Percentiles rank a stretch among this genome's conserved stretches.
Conservation (phyloP, 768 basidiomycete species). For the Lyophyllum shimeji region DNA sequence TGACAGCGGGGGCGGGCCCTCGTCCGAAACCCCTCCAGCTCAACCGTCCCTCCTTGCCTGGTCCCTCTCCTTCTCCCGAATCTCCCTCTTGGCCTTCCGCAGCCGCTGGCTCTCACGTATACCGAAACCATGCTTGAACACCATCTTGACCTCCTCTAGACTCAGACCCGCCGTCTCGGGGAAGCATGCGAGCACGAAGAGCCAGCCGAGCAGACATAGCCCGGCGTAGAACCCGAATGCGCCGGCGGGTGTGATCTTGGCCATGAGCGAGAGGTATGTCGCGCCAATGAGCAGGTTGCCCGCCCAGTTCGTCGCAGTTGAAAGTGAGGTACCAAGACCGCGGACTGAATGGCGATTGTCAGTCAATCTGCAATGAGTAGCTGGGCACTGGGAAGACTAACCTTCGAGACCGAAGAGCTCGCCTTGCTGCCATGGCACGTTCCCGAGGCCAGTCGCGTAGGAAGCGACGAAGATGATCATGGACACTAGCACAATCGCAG, state of each 20-base stretch:
- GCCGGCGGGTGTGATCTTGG: conserved; percentile 67
- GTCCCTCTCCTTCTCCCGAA: conserved; percentile 35
- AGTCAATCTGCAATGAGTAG: neutral
- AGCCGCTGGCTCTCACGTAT: conserved; percentile 55
- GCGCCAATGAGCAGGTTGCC: conserved; percentile 75
- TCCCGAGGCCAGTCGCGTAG: conserved; percentile 78
- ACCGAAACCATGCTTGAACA: conserved; percentile 67
- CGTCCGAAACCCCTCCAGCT: neutral
- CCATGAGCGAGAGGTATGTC: conserved; percentile 81
- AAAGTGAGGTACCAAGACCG: conserved; percentile 73
- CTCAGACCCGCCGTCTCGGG: conserved; percentile 79
- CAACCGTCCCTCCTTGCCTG: conserved; percentile 11
- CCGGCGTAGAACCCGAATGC: conserved; percentile 80
- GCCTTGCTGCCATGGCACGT: conserved; percentile 87
- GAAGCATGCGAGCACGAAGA: conserved; percentile 71
- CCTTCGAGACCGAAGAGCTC: conserved; percentile 80
- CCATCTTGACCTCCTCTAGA: conserved; percentile 62
- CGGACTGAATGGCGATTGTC: conserved; percentile 44
- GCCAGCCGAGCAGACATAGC: conserved; percentile 64
- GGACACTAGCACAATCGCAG: conserved; percentile 66
- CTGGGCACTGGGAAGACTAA: conserved; percentile 55
- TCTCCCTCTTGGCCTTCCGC: conserved; percentile 43
- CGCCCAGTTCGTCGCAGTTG: conserved; percentile 79
- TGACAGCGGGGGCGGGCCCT: neutral
- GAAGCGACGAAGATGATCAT: conserved; percentile 85